phyloP scores from a whole-genome alignment of 2,329 filamentous ascomycete genomes.

The Tothia fuscella region DNA sequence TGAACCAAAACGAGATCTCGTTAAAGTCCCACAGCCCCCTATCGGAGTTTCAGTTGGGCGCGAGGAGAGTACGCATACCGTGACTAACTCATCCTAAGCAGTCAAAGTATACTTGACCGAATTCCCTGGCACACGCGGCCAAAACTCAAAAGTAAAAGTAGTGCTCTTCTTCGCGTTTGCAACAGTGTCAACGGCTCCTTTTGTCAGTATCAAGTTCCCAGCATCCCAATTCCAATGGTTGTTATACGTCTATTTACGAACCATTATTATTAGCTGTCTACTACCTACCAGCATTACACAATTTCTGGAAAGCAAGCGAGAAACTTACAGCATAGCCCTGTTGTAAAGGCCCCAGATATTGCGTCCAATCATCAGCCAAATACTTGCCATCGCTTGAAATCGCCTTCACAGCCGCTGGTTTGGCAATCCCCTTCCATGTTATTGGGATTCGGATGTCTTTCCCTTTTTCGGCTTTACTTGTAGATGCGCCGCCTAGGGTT shows the following conservation, averaged over 20 bases:
- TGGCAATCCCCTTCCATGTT: slow-evolving; percentile 38
- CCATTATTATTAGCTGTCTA: neutral
- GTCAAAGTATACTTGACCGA: slow-evolving; percentile 37
- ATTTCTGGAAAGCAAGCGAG: neutral
- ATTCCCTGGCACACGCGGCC: slow-evolving; percentile 39
- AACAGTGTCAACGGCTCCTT: slow-evolving; percentile 35
- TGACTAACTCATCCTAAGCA: slow-evolving; percentile 23
- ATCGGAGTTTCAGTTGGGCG: no score
- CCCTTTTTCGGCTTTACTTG: slow-evolving; percentile 23
- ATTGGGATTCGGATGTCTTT: slow-evolving; percentile 38
- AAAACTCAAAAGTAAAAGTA: slow-evolving; percentile 44
- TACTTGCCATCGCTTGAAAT: slow-evolving; percentile 36
- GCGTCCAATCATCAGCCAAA: slow-evolving; percentile 46
- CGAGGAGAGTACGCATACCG: no score
- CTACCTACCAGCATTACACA: neutral
- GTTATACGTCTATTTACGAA: slow-evolving; percentile 32
- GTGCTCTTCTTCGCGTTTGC: slow-evolving; percentile 32
- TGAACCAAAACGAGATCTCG: no score
- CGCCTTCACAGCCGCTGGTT: slow-evolving; percentile 41
- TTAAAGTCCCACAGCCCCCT: no score
- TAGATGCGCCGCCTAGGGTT: slow-evolving; percentile 19
- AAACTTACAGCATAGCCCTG: slow-evolving; percentile 23
- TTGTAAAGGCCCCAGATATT: slow-evolving; percentile 40
- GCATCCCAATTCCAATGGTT: slow-evolving; percentile 42
- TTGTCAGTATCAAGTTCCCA: slow-evolving; percentile 34